Conservation (phyloP, 177 flowering plant species). For the Vitis hybrid region DNA sequence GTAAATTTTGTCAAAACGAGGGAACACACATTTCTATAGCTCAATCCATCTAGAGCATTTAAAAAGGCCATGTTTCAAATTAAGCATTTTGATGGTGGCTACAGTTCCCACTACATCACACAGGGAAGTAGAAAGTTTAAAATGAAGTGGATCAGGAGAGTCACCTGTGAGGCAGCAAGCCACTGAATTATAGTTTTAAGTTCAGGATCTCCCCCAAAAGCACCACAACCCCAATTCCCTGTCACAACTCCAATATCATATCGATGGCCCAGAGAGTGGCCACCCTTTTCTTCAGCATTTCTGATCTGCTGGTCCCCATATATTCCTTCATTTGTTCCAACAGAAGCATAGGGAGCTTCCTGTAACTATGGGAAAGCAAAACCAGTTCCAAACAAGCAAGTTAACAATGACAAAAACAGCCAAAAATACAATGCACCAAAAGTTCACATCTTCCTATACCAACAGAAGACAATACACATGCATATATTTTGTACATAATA, state of each 20-base stretch:
- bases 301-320: constrained; percentile 5
- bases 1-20: too few relatives aligned
- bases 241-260: constrained; percentile 69
- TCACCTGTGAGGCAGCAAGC: constrained; percentile 97
- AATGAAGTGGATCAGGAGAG: not conserved
- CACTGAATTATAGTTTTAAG: constrained; percentile 79
- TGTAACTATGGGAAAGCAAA: constrained; percentile 11
- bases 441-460: too few relatives aligned
- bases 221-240: constrained; percentile 99
- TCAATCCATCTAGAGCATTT: too few relatives aligned
- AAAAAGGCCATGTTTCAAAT: too few relatives aligned
- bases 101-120: too few relatives aligned
- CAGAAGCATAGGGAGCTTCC: constrained; percentile 24
- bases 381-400: not conserved
- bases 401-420: not conserved
- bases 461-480: too few relatives aligned
- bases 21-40: too few relatives aligned
- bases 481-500: too few relatives aligned
- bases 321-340: constrained; percentile 19
- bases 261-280: constrained; percentile 20
- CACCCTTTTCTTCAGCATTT: constrained; percentile 11
- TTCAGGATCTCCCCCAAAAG: constrained; percentile 94
- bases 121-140: too few relatives aligned
- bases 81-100: too few relatives aligned
- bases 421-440: not conserved